A percentile compares a stretch with the other conserved stretches of the same genome.
These are phyloP conservation scores for Vaccinium corymbosum DNA, from an alignment of 148 eudicot species.

Conservation along the genomic window DNA sequence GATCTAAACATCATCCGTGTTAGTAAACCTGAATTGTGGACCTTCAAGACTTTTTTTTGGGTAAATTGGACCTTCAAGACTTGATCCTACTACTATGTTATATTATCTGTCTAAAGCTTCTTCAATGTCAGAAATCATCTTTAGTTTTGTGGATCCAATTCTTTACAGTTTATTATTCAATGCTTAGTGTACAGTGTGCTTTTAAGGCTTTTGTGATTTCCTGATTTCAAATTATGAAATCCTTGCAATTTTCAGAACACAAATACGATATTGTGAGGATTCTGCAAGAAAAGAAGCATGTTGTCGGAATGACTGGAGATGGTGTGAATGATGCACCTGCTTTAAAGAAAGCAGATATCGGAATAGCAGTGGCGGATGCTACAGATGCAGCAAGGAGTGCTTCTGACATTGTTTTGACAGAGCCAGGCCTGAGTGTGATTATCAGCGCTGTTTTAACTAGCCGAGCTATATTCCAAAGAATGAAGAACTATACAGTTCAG, in stretches of 20 bases:
- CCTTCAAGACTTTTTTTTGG: no score
- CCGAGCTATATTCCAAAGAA: slow-evolving; percentile 72
- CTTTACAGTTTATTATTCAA: not conserved
- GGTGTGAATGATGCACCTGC: slow-evolving; percentile 83
- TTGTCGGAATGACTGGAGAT: slow-evolving; percentile 76
- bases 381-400: slow-evolving; percentile 79
- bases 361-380: slow-evolving; percentile 73
- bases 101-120: not conserved
- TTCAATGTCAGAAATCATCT: not conserved
- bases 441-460: slow-evolving; percentile 69
- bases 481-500: slow-evolving; percentile 71
- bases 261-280: slow-evolving; percentile 69
- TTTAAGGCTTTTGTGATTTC: not conserved
- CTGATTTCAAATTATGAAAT: slow-evolving; percentile 17
- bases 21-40: not conserved
- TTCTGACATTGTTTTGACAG: slow-evolving; percentile 65
- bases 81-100: not conserved
- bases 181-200: not conserved
- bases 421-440: slow-evolving; percentile 76
- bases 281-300: slow-evolving; percentile 64
- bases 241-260: slow-evolving; percentile 37
- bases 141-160: not conserved
- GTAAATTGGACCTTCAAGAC: not conserved
- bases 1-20: not conserved
- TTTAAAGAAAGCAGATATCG: slow-evolving; percentile 74